Base-by-base conservation (phyloP, 2,329 filamentous ascomycete genomes). In the Didymella pomorum region DNA sequence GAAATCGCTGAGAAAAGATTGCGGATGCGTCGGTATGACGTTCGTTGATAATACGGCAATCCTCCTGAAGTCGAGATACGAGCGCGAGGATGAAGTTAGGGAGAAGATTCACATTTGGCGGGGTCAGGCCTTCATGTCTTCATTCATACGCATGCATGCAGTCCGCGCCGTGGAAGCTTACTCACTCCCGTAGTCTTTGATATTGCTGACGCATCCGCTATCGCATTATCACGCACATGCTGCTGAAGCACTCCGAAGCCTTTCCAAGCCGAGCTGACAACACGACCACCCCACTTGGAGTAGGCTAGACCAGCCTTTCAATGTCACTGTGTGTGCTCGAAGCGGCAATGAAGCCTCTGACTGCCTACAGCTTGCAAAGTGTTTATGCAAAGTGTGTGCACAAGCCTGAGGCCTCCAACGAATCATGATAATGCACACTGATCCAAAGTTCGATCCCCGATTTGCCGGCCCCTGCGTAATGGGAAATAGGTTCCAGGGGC, bases 11-110 rank as follows among this genome's bases (percentile, higher is more conserved):
- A 31, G 20, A 54, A 54, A 44, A 42, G 56, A 50, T 28, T 23
- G 41, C 46, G 41, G 46, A 50, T 58, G 50, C 56, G 56, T 58
- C 56, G 56, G 56, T 58, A 58, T 58, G 56, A 58, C 56, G 56
- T 58, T 54, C 12, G 45, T 20, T 18, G 10, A 49, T 45, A 49
- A 53, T 31, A 33, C 20, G 14, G 14, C 10, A 31, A 8, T 39
- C n/a, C 49, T 21, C 28, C 41, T 43, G 28, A 52, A 10, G 25
- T 25, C 6, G 35, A 43, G 31, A 41, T 35, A 42, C 29, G 10
- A 21, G 42, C 21, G n/a, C 21, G n/a, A 44, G 29, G 35, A 25
- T 25, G 37, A 37, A 20, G 18, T 14, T 31, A 50, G 49, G 29
- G 28, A 14, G 21, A 35, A 9, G 23, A 26, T 8, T 21, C 41